Conservation (phyloP, 345 rosid genomes). For the Gossypium mustelinum region DNA sequence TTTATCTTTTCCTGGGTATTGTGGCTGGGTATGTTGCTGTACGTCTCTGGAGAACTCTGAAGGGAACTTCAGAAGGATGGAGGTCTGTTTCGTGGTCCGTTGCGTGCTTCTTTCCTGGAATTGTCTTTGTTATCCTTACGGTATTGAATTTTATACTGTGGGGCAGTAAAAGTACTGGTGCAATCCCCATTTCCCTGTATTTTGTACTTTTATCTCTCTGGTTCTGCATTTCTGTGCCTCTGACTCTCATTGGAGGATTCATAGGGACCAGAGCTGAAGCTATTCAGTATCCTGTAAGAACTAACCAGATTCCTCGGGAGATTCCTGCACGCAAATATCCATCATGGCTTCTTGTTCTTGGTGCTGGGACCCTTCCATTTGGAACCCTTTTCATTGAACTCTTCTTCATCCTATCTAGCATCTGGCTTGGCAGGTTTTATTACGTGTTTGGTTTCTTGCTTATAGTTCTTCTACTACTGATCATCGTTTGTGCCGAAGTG, state of each 20-base stretch:
- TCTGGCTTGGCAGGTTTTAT: constrained; percentile 81
- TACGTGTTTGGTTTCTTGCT: constrained; percentile 75
- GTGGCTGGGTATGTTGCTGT: constrained; percentile 70
- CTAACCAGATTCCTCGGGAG: constrained; percentile 79
- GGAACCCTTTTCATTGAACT: constrained; percentile 78
- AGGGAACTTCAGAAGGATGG: constrained; percentile 81
- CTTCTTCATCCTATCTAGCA: constrained; percentile 78
- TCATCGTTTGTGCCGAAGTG: constrained; percentile 70
- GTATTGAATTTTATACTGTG: constrained; percentile 64
- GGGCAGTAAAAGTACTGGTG: constrained; percentile 77
- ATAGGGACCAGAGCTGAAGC: constrained; percentile 65
- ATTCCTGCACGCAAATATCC: constrained; percentile 80
- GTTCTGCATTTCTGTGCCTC: constrained; percentile 83
- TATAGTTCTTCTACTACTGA: constrained; percentile 54
- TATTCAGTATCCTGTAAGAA: constrained; percentile 63
- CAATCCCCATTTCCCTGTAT: constrained; percentile 70
- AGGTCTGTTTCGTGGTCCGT: constrained; percentile 63
- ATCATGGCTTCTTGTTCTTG: constrained; percentile 82
- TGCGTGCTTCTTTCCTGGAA: constrained; percentile 81
- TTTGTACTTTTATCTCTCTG: constrained; percentile 62
- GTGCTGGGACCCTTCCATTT: constrained; percentile 81
- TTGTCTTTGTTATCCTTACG: constrained; percentile 65
- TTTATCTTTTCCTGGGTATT: constrained; percentile 71
- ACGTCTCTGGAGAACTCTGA: constrained; percentile 66
- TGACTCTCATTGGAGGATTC: constrained; percentile 72